phyloP scores from a whole-genome alignment of 2,329 filamentous ascomycete genomes.

The Fusarium virguliforme region DNA sequence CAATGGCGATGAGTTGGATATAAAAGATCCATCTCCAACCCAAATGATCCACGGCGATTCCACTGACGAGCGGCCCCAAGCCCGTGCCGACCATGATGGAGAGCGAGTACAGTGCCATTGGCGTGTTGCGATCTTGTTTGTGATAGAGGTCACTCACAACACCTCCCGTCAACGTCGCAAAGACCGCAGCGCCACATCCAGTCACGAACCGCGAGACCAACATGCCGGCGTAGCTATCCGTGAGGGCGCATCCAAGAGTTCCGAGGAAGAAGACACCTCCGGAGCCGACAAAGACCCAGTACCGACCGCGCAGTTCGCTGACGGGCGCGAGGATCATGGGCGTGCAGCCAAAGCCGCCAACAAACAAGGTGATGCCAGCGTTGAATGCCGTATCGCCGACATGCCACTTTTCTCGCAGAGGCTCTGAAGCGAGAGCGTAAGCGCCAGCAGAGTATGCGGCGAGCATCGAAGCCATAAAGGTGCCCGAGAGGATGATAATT shows the following conservation, averaged over 20 bases:
- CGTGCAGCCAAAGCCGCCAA: conserved; percentile 74
- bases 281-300: conserved; percentile 52
- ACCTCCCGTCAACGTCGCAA: conserved; percentile 68
- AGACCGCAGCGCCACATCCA: conserved; percentile 72
- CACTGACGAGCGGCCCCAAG: conserved; percentile 72
- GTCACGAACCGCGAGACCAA: conserved; percentile 74
- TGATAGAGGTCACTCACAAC: conserved; percentile 79
- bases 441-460: conserved; percentile 77
- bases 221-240: conserved; percentile 73
- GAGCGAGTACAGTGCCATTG: conserved; percentile 78
- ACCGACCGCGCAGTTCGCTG: conserved; percentile 70
- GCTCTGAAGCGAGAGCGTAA: conserved; percentile 70
- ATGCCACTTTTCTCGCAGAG: conserved; percentile 71
- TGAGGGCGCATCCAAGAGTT: conserved; percentile 72
- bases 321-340: conserved; percentile 80
- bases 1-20: conserved; percentile 73
- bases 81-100: conserved; percentile 76
- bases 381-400: conserved; percentile 71
- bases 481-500: conserved; percentile 33
- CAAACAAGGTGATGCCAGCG: conserved; percentile 76
- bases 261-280: conserved; percentile 56
- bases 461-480: conserved; percentile 67
- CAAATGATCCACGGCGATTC: conserved; percentile 71
- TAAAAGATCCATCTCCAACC: conserved; percentile 80
- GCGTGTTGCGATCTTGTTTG: conserved; percentile 74